Evolutionary conservation across 805 yeast species (phyloP).

Genomic region (Candida suzukii): DNA sequence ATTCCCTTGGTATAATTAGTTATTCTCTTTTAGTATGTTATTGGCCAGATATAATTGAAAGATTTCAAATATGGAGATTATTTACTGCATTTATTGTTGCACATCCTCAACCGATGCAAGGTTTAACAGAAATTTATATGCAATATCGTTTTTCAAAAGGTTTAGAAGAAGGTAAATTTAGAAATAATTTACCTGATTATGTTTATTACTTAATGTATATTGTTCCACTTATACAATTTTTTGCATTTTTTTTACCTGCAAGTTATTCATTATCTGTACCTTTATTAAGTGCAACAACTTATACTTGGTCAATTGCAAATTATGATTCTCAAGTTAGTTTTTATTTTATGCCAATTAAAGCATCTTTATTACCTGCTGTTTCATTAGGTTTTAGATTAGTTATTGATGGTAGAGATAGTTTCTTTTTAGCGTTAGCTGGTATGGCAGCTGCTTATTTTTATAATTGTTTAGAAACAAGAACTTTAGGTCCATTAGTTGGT

Average conservation of each 20-base stretch:
- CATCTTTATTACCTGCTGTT: constrained; percentile 44
- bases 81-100: constrained; percentile 44
- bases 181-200: constrained; percentile 44
- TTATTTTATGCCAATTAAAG: constrained; percentile 45
- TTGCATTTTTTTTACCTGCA: constrained; percentile 23
- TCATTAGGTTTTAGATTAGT: constrained; percentile 37
- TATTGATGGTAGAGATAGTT: constrained; percentile 34
- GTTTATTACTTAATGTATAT: constrained; percentile 44
- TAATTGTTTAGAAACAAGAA: constrained; percentile 54
- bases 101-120: constrained; percentile 34
- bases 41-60: constrained; percentile 24
- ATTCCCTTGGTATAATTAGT: constrained; percentile 23
- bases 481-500: constrained; percentile 40
- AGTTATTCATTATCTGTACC: constrained; percentile 26
- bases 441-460: constrained; percentile 51
- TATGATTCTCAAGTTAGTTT: constrained; percentile 48
- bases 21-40: constrained; percentile 17
- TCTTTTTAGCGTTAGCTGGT: constrained; percentile 40
- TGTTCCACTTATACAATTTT: constrained; percentile 37
- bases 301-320: constrained; percentile 54
- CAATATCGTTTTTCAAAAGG: constrained; percentile 51
- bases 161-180: constrained; percentile 46
- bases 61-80: constrained; percentile 38
- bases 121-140: constrained; percentile 46
- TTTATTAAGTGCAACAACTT: constrained; percentile 48